phyloP scores from a whole-genome alignment of 768 basidiomycete species.

The Naganishia onofrii region DNA sequence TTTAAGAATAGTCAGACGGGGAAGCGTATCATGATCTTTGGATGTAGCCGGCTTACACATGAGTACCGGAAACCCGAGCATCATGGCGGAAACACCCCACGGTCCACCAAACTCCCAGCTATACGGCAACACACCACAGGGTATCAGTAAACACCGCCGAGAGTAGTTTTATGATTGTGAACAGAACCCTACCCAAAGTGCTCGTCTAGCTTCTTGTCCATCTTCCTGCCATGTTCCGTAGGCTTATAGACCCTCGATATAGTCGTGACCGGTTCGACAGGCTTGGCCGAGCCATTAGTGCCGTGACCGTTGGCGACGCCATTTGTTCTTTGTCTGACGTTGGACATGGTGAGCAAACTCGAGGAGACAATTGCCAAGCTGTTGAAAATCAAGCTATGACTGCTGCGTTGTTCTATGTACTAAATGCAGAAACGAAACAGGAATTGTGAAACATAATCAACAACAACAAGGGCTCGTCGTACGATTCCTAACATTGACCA shows the following conservation, averaged over 20 bases:
- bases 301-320: neutral
- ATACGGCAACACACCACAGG: conserved; percentile 4
- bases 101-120: conserved; percentile 98
- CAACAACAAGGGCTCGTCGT: too few relatives aligned
- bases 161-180: too few relatives aligned
- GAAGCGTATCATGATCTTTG: neutral
- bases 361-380: too few relatives aligned
- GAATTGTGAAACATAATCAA: too few relatives aligned
- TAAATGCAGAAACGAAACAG: too few relatives aligned
- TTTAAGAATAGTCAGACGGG: too few relatives aligned
- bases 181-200: conserved; percentile 63
- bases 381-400: too few relatives aligned
- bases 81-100: conserved; percentile 83
- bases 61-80: conserved; percentile 85
- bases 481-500: too few relatives aligned
- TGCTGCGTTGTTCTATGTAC: too few relatives aligned
- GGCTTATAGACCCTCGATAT: conserved; percentile 16
- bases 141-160: neutral
- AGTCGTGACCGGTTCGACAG: conserved; percentile 5
- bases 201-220: conserved; percentile 70
- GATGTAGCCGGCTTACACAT: conserved; percentile 64
- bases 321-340: too few relatives aligned
- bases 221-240: conserved; percentile 70
- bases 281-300: neutral
- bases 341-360: neutral